Base-by-base conservation (phyloP, 441 rosid species). In the Populus hybrid region DNA sequence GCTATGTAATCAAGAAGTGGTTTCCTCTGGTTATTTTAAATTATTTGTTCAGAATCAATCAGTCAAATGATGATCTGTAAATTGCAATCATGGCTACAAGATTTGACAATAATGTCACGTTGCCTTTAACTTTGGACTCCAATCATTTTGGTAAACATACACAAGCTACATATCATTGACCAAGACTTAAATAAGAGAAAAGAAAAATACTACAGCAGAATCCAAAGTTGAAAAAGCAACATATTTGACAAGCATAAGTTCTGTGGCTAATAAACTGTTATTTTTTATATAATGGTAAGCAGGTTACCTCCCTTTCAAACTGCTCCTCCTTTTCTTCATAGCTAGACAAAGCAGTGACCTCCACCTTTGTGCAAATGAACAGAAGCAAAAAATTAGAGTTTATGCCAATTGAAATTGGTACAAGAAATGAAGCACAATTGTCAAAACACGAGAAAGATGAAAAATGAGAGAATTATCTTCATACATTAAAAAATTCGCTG, bases 401-500 rank as follows among this genome's bases (percentile, higher is more conserved):
- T 21, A 46, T 46, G 57, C 57, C 57, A 46, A 46, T 14, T 46
- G 57, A 46, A 14, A 61, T 57, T 50, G 72, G 14, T 38, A 23
- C 38, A 23, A 63, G 28, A 59, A 26, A 46, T 5, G 28, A 73
- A 71, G 28, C 2, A 76, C 64, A 61, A 67, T 59, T 28, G 16
- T 54, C 11, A 23, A 76, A 36, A 35, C 16, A 20, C 2, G 78
- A 35, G n/a, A 66, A 69, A 73, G 54, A 18, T 68, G 32, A 73
- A 79, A 8, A 74, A 69, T 21, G 42, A 69, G 32, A 9, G 16
- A 46, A 5, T 46, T 23, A 78, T 74, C 46, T 73, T 65, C 91
- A 73, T 88, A 92, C 99, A 81, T 92, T 95, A 81, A 95, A 95
- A 84, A 93, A 95, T 64, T 91, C 98, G 79, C 92, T 89, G 67